These are phyloP conservation scores for Hypoxylon fuscum DNA, from an alignment of 495 filamentous ascomycete species.

Conservation along the genomic window DNA sequence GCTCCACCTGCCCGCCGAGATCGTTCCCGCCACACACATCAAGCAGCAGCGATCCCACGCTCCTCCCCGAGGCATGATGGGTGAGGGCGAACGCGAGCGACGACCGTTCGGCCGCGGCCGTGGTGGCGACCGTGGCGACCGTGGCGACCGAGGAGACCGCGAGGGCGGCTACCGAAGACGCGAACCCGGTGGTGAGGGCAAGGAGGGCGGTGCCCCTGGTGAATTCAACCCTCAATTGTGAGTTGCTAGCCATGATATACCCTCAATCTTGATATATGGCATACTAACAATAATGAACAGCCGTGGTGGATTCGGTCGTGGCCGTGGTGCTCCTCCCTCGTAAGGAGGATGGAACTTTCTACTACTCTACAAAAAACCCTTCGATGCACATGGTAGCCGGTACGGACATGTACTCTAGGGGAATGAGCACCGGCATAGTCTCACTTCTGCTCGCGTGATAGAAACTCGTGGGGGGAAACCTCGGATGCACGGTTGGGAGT, in stretches of 20 bases:
- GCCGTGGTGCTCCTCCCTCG: constrained; percentile 77
- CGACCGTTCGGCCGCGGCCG: constrained; percentile 70
- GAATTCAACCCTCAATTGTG: constrained; percentile 95
- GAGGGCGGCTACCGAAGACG: constrained; percentile 93
- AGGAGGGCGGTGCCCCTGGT: constrained; percentile 95
- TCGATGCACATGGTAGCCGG: constrained; percentile 55
- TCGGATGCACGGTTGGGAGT: constrained; percentile 52
- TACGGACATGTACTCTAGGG: constrained; percentile 61
- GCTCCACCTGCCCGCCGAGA: constrained; percentile 99
- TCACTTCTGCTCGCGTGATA: constrained; percentile 60
- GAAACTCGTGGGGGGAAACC: constrained; percentile 56
- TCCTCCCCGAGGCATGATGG: constrained; percentile 97
- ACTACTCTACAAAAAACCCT: constrained; percentile 48
- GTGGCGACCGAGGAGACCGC: constrained; percentile 76
- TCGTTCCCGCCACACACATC: constrained; percentile 99
- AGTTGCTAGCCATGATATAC: constrained; percentile 43
- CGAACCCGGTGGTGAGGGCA: constrained; percentile 85
- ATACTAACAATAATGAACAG: constrained; percentile 53
- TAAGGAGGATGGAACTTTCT: constrained; percentile 54
- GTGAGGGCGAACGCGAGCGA: constrained; percentile 85
- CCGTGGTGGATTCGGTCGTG: constrained; percentile 94
- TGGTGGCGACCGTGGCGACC: constrained; percentile 70
- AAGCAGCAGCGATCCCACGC: constrained; percentile 99
- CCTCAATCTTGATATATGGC: too few species aligned
- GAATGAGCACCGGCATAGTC: constrained; percentile 56